Evolutionary conservation across 2,329 filamentous ascomycete genomes (phyloP).

Genomic region (Sordariomycetes sp.): DNA sequence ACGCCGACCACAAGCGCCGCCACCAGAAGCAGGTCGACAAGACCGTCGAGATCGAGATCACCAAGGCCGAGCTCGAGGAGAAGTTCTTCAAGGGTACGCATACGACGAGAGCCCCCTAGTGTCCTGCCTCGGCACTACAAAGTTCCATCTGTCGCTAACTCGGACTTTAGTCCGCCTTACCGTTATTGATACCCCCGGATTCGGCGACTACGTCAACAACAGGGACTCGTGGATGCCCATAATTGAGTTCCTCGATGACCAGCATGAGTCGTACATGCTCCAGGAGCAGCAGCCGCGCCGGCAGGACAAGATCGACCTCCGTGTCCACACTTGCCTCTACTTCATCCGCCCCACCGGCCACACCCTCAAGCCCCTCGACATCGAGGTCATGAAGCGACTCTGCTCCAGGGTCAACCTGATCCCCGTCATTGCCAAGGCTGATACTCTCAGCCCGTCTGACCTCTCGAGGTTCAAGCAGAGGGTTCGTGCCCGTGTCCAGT

Average conservation of each 20-base stretch:
- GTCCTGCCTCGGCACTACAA: not conserved
- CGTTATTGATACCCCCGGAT: conserved; percentile 97
- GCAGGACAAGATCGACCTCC: conserved; percentile 97
- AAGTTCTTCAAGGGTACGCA: conserved; percentile 98
- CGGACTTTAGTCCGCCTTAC: conserved; percentile 71
- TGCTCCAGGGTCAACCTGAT: conserved; percentile 98
- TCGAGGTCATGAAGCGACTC: conserved; percentile 99
- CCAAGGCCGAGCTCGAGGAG: conserved; percentile 98
- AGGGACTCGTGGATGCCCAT: conserved; percentile 99
- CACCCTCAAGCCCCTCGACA: conserved; percentile 95
- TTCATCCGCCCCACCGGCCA: conserved; percentile 98
- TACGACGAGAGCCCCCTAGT: not conserved
- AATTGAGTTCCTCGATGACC: conserved; percentile 98
- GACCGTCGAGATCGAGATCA: conserved; percentile 99
- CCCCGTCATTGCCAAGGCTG: conserved; percentile 95
- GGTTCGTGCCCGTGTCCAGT: conserved; percentile 38
- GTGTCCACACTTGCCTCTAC: conserved; percentile 96
- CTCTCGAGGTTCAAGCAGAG: conserved; percentile 89
- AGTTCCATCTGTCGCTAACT: conserved; percentile 6
- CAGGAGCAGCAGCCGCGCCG: conserved; percentile 99
- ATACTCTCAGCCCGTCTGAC: conserved; percentile 88
- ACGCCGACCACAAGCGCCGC: conserved; percentile 97
- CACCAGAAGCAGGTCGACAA: conserved; percentile 99
- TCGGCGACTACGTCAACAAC: conserved; percentile 99
- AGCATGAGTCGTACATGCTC: conserved; percentile 99